Conservation (phyloP, 495 filamentous ascomycete species). For the Astrocystis sublimbata region DNA sequence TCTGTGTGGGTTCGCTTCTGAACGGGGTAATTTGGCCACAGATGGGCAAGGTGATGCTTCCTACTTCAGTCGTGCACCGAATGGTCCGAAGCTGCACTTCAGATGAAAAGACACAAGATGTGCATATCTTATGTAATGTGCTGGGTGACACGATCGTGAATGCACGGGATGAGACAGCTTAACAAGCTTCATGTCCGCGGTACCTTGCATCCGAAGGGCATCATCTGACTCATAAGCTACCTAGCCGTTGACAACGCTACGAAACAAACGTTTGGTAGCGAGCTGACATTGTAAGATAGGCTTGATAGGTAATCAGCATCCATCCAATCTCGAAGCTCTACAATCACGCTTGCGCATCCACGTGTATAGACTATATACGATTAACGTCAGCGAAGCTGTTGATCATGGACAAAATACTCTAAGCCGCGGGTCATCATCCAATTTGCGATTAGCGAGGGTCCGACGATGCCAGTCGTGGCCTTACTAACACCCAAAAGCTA, state of each 20-base stretch:
- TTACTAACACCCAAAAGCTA: not conserved
- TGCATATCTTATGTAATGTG: not conserved
- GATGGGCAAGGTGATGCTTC: not conserved
- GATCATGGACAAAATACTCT: not conserved
- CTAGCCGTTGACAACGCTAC: not conserved
- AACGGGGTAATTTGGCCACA: not conserved
- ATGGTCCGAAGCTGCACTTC: not conserved
- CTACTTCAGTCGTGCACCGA: not conserved
- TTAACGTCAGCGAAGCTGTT: not conserved
- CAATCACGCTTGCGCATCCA: not conserved
- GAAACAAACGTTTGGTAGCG: slow-evolving; percentile 5
- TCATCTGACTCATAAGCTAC: slow-evolving; percentile 14
- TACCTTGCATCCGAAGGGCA: slow-evolving; percentile 7
- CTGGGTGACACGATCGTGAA: not conserved
- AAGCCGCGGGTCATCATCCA: not conserved
- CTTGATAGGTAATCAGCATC: too few species aligned
- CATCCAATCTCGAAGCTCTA: not conserved
- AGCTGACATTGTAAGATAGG: slow-evolving; percentile 7
- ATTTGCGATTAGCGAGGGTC: not conserved
- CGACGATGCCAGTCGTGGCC: not conserved
- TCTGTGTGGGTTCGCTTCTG: not conserved
- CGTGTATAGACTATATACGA: not conserved
- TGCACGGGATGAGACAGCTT: not conserved
- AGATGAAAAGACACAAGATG: not conserved
- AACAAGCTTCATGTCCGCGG: slow-evolving; percentile 3